phyloP scores from a whole-genome alignment of 441 rosid genomes.

The Sinapis alba region DNA sequence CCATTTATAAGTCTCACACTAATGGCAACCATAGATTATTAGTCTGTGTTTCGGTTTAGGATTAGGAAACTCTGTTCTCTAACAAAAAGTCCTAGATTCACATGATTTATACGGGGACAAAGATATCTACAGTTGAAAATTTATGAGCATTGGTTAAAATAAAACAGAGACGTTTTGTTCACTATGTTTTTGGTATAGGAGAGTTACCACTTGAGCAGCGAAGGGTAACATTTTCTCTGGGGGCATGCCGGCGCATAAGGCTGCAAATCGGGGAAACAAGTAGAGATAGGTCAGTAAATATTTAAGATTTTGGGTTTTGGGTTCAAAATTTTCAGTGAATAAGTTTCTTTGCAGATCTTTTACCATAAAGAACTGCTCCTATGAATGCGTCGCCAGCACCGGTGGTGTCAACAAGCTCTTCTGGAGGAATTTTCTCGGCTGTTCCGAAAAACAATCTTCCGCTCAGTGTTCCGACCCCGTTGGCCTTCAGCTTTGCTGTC shows the following conservation, averaged over 20 bases:
- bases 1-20: slow-evolving; percentile 2
- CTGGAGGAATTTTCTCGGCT: slow-evolving; percentile 79
- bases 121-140: neutral
- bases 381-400: slow-evolving; percentile 97
- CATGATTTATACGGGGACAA: neutral
- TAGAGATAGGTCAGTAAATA: neutral
- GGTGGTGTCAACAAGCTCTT: slow-evolving; percentile 83
- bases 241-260: slow-evolving; percentile 64
- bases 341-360: neutral
- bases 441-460: slow-evolving; percentile 76
- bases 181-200: slow-evolving; percentile 4
- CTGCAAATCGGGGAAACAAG: slow-evolving; percentile 41
- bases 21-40: neutral
- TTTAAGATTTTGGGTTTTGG: slow-evolving; percentile 1
- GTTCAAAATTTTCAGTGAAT: neutral
- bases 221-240: slow-evolving; percentile 84
- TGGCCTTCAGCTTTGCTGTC: slow-evolving; percentile 49
- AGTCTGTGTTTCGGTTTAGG: neutral
- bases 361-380: slow-evolving; percentile 85
- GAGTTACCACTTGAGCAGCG: slow-evolving; percentile 65
- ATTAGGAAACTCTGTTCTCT: neutral
- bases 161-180: slow-evolving; percentile 6
- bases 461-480: slow-evolving; percentile 63
- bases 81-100: neutral
- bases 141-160: slow-evolving; percentile 4